Conservation (phyloP, 208 protist genomes). For the Leishmania gerbilli region DNA sequence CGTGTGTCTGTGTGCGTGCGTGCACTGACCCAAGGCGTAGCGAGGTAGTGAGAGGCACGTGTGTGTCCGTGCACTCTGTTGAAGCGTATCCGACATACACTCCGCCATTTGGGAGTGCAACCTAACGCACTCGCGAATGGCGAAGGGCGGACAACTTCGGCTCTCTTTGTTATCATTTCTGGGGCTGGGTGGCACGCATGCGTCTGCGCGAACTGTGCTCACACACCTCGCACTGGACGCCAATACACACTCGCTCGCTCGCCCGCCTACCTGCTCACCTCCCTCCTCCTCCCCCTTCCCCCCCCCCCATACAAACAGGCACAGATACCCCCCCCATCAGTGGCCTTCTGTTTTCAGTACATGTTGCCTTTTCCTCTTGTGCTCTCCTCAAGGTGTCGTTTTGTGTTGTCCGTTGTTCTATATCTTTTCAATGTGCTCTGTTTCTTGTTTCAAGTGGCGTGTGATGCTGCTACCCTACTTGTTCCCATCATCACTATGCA, state of each 20-base stretch:
- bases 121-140: not conserved
- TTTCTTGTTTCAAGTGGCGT: not conserved
- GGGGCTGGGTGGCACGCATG: not conserved
- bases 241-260: not conserved
- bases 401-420: not conserved
- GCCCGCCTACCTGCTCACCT: not conserved
- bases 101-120: not conserved
- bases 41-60: not conserved
- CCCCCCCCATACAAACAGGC: not conserved
- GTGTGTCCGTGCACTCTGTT: not conserved
- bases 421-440: slow-evolving; percentile 5
- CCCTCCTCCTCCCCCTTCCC: not conserved
- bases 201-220: not conserved
- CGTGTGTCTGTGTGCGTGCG: not conserved
- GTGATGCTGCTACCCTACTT: not conserved
- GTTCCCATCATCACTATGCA: not conserved
- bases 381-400: not conserved
- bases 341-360: not conserved
- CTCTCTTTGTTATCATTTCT: not conserved
- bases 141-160: not conserved
- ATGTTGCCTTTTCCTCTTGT: not conserved
- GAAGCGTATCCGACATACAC: not conserved
- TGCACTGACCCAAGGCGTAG: not conserved
- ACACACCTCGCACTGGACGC: not conserved
- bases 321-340: not conserved